Base-by-base conservation (phyloP, 371 early-diverging fungal species). In the Mucor sp. region DNA sequence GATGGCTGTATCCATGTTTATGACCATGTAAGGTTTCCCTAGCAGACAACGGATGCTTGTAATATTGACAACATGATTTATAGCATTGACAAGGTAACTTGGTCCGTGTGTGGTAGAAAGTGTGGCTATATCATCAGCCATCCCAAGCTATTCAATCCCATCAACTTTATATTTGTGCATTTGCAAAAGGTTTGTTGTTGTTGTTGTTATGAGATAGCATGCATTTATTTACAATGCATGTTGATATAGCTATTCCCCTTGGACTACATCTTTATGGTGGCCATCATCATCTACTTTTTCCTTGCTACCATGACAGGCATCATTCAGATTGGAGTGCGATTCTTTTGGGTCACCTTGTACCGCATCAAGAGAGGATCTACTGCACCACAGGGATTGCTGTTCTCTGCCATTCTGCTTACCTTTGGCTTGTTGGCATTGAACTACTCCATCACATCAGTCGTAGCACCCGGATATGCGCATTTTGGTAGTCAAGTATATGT, bases 401-500 rank as follows among this genome's bases (percentile, higher is more conserved):
- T 86, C 27, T 74, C 77, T 7, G 72, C 83, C 23, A 78, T 85
- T 32, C 44, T 89, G 4, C 56, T 88, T 39, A 88, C 86, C 60
- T 75, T 91, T 47, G 80, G 85, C 37, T 64, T 90, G 27, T 77
- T 88, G n/a, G 88, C 88, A 7, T 68, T 90, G 28, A 81, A 83
- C 35, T 90, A 88, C 58, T 78, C 86, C 0, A 48, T 89, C 58
- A 87, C 87, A 33, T 82, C 83, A 58, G 78, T 85, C 9, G 83
- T 90, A 15, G 87, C 88, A 27, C 91, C 91, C 14, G 85, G 86
- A 1, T 91, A 91, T 68, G 77, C 89, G 39, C 88, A 87, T 74
- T 91, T 87, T 76, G 89, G 90, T 39, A 86, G 85, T 63, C 90
- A 91, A 74, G 78, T 80, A 58, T 91, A 87, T 72, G 89, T 89